Conservation (phyloP, 2,329 filamentous ascomycete genomes). For the Xylariales sp. region DNA sequence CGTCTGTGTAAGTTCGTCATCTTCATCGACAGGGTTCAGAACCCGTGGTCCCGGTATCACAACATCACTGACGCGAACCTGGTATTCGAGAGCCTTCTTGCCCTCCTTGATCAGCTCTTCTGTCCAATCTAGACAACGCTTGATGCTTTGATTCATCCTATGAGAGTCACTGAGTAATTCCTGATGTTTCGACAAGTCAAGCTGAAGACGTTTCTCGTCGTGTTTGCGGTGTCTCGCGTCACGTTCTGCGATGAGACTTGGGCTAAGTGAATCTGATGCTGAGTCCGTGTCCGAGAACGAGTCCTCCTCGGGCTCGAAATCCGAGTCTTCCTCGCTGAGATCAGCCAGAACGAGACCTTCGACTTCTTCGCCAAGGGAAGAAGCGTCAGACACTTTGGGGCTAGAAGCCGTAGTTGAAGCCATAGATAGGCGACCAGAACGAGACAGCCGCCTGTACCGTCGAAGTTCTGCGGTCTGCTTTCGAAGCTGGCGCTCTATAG, state of each 20-base stretch:
- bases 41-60: conserved; percentile 72
- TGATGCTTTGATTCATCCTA: conserved; percentile 92
- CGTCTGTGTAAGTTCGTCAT: conserved; percentile 37
- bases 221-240: conserved; percentile 56
- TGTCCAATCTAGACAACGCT: conserved; percentile 82
- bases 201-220: conserved; percentile 77
- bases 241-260: conserved; percentile 33
- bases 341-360: conserved; percentile 44
- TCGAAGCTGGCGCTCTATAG: conserved; percentile 82
- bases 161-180: conserved; percentile 85
- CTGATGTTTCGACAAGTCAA: conserved; percentile 84
- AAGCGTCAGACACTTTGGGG: conserved; percentile 38
- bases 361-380: conserved; percentile 35
- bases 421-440: conserved; percentile 69
- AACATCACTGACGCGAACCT: conserved; percentile 73
- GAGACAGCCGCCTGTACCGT: conserved; percentile 78
- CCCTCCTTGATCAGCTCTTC: conserved; percentile 88
- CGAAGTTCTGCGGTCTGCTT: conserved; percentile 88
- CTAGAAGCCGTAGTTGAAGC: conserved; percentile 40
- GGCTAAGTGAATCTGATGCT: conserved; percentile 34
- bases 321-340: conserved; percentile 42
- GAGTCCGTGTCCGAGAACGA: conserved; percentile 38
- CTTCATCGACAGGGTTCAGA: conserved; percentile 58
- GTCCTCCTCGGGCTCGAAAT: conserved; percentile 42
- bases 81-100: conserved; percentile 79